A percentile compares a stretch with the other conserved stretches of the same genome.
phyloP scores from a whole-genome alignment of 2,329 filamentous ascomycete species.

The Nemania abortiva region DNA sequence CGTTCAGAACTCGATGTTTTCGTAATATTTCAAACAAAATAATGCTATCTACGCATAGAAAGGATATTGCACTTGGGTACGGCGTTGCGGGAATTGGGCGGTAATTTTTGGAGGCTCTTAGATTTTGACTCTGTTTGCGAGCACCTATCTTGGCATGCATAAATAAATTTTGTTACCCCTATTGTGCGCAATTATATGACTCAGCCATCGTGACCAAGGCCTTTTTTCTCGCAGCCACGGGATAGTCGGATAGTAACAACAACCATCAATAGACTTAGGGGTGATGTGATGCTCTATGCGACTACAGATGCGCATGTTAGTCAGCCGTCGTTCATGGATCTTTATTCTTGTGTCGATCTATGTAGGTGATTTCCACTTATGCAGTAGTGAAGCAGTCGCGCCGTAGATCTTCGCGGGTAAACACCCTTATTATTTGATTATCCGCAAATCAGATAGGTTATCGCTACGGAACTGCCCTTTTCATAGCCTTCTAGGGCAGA shows the following conservation, averaged over 20 bases:
- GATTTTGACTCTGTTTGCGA: slow-evolving; percentile 6
- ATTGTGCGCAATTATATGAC: background rate
- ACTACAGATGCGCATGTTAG: background rate
- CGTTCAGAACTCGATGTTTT: slow-evolving; percentile 43
- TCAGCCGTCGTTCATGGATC: background rate
- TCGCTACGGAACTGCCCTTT: background rate
- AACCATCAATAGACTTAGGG: background rate
- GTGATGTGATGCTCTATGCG: background rate
- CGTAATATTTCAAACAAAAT: slow-evolving; percentile 9
- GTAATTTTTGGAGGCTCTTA: slow-evolving; percentile 1
- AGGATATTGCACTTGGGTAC: slow-evolving; percentile 4
- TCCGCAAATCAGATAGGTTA: slow-evolving; percentile 10
- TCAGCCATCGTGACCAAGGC: background rate
- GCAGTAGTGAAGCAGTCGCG: slow-evolving; percentile 1
- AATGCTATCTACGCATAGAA: background rate
- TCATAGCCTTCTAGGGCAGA: background rate
- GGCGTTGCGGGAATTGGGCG: slow-evolving; percentile 24
- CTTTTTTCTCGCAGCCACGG: background rate
- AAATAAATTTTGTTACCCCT: slow-evolving; percentile 12
- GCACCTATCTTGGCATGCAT: slow-evolving; percentile 6
- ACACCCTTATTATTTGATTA: slow-evolving; percentile 14
- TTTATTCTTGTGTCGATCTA: slow-evolving; percentile 15
- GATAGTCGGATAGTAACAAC: background rate
- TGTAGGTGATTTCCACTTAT: background rate
- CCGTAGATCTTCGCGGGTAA: slow-evolving; percentile 17